Conservation (phyloP, 257 asterid species). For the Perilla frutescens region DNA sequence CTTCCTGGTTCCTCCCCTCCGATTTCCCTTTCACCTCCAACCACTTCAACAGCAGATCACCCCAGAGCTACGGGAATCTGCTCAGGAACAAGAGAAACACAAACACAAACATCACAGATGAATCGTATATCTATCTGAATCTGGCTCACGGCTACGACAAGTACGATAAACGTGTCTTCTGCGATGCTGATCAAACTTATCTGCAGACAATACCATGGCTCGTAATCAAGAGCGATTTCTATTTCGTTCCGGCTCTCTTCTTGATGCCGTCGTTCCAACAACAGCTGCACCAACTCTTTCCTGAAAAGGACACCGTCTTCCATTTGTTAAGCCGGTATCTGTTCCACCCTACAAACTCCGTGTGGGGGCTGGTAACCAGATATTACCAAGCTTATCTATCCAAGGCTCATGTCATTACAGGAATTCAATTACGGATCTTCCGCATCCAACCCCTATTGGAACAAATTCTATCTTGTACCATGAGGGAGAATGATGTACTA, state of each 20-base stretch:
- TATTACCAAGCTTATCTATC: conserved; percentile 66
- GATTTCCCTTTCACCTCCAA: conserved; percentile 57
- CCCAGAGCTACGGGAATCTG: conserved; percentile 59
- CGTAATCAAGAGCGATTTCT: conserved; percentile 57
- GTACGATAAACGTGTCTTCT: conserved; percentile 65
- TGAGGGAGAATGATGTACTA: conserved; percentile 45
- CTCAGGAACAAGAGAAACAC: conserved; percentile 40
- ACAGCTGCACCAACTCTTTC: conserved; percentile 58
- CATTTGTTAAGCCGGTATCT: conserved; percentile 72
- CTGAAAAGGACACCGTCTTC: conserved; percentile 68
- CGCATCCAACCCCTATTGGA: conserved; percentile 16
- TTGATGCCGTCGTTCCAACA: conserved; percentile 57
- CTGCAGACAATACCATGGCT: conserved; percentile 61
- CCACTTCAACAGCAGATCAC: conserved; percentile 50
- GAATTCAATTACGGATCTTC: conserved; percentile 69
- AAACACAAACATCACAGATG: neutral
- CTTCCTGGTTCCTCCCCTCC: conserved; percentile 72
- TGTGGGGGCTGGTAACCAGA: conserved; percentile 69
- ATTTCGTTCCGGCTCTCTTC: conserved; percentile 72
- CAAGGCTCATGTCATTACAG: conserved; percentile 56
- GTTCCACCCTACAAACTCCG: conserved; percentile 72
- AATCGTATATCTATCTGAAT: conserved; percentile 58
- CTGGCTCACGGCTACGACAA: conserved; percentile 60
- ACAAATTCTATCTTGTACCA: neutral
- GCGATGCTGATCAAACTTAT: conserved; percentile 55